Evolutionary conservation across 2,329 filamentous ascomycete species (phyloP).

Genomic region (Apiospora arundinis): DNA sequence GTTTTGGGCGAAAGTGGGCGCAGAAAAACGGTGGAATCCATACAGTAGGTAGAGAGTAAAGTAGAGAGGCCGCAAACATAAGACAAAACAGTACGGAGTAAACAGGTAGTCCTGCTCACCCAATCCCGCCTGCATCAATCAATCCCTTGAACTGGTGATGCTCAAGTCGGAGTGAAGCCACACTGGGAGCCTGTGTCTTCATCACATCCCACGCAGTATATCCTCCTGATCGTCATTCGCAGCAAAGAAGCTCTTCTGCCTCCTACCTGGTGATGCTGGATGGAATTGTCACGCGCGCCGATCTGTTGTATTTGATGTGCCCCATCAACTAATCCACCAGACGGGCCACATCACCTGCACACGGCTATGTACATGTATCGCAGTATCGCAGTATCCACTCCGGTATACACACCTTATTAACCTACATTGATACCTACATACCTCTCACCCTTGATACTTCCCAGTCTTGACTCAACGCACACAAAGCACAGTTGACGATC

Average conservation of each 20-base stretch:
- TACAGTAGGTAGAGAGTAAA: background rate
- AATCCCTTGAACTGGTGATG: too few relatives aligned
- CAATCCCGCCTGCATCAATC: too few relatives aligned
- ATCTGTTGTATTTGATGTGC: conserved; percentile 9
- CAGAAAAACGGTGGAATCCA: conserved; percentile 7
- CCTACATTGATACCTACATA: background rate
- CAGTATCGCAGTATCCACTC: background rate
- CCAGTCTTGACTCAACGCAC: conserved; percentile 4
- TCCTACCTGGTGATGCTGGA: background rate
- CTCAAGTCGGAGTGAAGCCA: background rate
- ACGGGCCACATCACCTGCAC: conserved; percentile 15
- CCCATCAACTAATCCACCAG: background rate
- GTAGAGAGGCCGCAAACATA: background rate
- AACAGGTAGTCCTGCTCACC: too few relatives aligned
- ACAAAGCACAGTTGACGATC: background rate
- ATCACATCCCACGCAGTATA: background rate
- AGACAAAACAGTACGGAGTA: background rate
- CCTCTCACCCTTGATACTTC: background rate
- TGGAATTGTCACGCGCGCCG: conserved; percentile 9
- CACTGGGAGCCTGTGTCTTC: too few relatives aligned
- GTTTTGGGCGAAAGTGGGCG: conserved; percentile 7
- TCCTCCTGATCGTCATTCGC: background rate
- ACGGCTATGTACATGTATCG: conserved; percentile 15
- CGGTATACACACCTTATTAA: too few relatives aligned
- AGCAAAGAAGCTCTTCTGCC: background rate